A percentile compares a stretch with the other conserved stretches of the same genome.
Conservation (phyloP, 768 basidiomycete species). For the Kwoniella pini region DNA sequence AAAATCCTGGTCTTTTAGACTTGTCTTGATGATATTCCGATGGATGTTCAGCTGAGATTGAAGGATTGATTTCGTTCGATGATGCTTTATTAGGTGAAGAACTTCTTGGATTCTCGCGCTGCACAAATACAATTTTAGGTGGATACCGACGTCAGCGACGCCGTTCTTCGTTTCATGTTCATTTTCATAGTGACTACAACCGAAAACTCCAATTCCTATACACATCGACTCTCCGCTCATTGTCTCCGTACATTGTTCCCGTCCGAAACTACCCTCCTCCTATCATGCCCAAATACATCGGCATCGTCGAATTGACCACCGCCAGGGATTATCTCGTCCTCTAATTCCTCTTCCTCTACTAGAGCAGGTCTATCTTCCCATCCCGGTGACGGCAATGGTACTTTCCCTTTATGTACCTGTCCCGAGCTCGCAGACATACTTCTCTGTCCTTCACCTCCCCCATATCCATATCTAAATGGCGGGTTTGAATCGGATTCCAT, state of each 20-base stretch:
- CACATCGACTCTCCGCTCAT: background rate
- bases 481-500: conserved; percentile 22
- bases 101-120: conserved; percentile 35
- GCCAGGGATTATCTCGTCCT: conserved; percentile 29
- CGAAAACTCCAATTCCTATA: background rate
- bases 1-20: conserved; percentile 11
- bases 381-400: conserved; percentile 19
- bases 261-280: conserved; percentile 23
- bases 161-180: background rate
- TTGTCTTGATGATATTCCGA: background rate
- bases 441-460: conserved; percentile 13
- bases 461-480: background rate
- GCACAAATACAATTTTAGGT: background rate
- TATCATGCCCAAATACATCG: conserved; percentile 13
- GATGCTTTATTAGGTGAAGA: conserved; percentile 4
- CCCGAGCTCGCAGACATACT: conserved; percentile 11
- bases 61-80: background rate
- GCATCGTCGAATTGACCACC: conserved; percentile 14
- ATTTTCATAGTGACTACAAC: background rate
- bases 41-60: conserved; percentile 11
- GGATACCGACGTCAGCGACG: conserved; percentile 22
- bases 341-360: conserved; percentile 30
- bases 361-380: conserved; percentile 26
- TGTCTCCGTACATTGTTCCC: conserved; percentile 15
- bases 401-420: background rate